Conservation (phyloP, 1,139 yeast species). For the Lipomyces yarrowii region DNA sequence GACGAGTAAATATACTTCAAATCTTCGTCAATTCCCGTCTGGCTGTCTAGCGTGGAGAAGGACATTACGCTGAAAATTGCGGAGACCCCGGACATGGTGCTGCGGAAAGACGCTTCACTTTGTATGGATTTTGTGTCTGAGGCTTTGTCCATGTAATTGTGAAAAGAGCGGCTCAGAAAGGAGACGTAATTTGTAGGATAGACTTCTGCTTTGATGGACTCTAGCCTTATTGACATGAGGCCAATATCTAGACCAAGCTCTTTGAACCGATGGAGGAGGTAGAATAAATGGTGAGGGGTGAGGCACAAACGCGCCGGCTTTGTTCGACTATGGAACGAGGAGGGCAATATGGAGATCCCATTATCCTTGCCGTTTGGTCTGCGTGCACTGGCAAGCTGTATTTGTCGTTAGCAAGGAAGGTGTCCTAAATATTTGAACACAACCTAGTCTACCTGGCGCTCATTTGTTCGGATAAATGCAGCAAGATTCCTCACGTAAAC, state of each 20-base stretch:
- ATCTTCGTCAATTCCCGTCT: constrained; percentile 49
- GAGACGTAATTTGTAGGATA: constrained; percentile 49
- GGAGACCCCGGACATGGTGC: constrained; percentile 51
- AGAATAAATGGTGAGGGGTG: constrained; percentile 66
- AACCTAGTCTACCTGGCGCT: constrained; percentile 42
- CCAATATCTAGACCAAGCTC: constrained; percentile 61
- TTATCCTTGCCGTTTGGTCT: constrained; percentile 36
- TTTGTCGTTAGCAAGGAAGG: neutral
- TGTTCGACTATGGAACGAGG: constrained; percentile 37
- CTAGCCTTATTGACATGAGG: constrained; percentile 61
- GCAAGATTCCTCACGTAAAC: constrained; percentile 46
- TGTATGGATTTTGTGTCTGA: constrained; percentile 64
- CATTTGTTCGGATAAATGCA: constrained; percentile 45
- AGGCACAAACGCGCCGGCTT: constrained; percentile 60
- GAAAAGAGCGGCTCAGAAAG: constrained; percentile 49
- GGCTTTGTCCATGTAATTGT: constrained; percentile 51
- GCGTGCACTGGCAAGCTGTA: constrained; percentile 37
- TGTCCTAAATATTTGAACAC: neutral
- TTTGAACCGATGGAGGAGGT: constrained; percentile 59
- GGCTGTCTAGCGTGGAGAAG: constrained; percentile 12
- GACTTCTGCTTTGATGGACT: constrained; percentile 60
- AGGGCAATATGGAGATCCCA: constrained; percentile 32
- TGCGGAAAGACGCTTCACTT: constrained; percentile 64
- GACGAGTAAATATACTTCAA: constrained; percentile 61
- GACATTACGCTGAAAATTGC: constrained; percentile 44